These are phyloP conservation scores for Acanthamoeba sp. DNA, from an alignment of 208 protist genomes.

Conservation along the genomic window DNA sequence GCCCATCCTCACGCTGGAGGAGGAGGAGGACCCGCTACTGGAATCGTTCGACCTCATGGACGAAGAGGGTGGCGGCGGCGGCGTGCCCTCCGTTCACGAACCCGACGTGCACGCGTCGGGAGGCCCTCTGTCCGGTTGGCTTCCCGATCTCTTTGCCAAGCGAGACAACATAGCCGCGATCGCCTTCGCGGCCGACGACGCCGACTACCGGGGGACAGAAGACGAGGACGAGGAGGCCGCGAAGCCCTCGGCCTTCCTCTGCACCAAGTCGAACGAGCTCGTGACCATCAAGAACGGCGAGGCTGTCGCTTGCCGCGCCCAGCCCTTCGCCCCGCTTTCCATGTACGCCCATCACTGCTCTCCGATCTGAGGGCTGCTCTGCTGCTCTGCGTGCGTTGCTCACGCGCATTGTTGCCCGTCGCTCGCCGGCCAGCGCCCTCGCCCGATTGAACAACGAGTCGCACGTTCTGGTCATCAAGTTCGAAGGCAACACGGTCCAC, in stretches of 20 bases:
- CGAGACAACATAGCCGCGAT: not conserved
- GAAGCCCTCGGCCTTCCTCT: not conserved
- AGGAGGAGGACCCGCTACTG: not conserved
- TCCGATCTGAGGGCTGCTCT: not conserved
- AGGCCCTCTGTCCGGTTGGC: not conserved
- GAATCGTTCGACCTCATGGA: not conserved
- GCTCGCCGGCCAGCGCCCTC: not conserved
- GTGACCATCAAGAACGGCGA: not conserved
- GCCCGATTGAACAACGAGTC: not conserved
- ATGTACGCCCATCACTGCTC: not conserved
- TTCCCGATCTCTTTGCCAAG: not conserved
- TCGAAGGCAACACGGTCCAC: not conserved
- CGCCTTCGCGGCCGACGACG: not conserved
- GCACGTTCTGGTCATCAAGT: slow-evolving; percentile 2
- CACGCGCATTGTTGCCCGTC: too few relatives aligned
- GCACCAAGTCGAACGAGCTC: slow-evolving; percentile 10
- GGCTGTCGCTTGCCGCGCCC: not conserved
- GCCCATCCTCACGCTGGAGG: slow-evolving; percentile 15
- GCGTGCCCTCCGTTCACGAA: not conserved
- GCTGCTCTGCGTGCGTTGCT: not conserved
- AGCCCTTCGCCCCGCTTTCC: not conserved
- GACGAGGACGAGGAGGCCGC: not conserved
- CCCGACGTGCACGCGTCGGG: too few relatives aligned
- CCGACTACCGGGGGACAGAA: not conserved
- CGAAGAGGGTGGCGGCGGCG: not conserved